Evolutionary conservation across 225 moss, liverwort and hornwort species (phyloP).

Genomic region (Physcomitrellopsis africana): DNA sequence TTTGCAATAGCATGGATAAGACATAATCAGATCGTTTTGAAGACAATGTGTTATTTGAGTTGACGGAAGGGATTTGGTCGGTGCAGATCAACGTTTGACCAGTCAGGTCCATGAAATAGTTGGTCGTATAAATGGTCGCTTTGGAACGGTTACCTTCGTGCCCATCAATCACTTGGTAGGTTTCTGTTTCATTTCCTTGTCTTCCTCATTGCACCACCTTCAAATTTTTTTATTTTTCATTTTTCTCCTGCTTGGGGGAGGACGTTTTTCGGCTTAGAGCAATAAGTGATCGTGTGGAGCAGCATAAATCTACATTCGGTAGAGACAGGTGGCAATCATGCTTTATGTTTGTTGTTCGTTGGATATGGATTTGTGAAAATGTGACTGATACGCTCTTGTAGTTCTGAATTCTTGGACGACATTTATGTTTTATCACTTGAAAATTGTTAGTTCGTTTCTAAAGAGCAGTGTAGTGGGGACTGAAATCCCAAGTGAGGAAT

Average conservation of each 20-base stretch:
- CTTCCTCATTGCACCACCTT: slow-evolving; percentile 6
- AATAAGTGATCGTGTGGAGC: slow-evolving; percentile 4
- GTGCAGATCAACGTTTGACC: slow-evolving; percentile 88
- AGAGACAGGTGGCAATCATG: slow-evolving; percentile 6
- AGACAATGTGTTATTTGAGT: slow-evolving; percentile 9
- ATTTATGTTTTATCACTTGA: slow-evolving; percentile 14
- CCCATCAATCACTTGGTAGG: slow-evolving; percentile 91
- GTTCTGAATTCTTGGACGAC: slow-evolving; percentile 17
- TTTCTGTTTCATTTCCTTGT: slow-evolving; percentile 27
- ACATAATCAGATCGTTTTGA: slow-evolving; percentile 21
- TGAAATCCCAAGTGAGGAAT: not conserved
- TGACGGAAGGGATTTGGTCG: slow-evolving; percentile 36
- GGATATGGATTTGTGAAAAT: slow-evolving; percentile 22
- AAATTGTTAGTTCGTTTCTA: slow-evolving; percentile 4
- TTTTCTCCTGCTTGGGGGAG: not conserved
- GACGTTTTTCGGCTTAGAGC: not conserved
- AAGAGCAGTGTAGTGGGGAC: slow-evolving; percentile 10
- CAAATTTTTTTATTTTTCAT: not conserved
- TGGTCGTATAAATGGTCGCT: slow-evolving; percentile 95
- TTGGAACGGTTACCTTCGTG: slow-evolving; percentile 84
- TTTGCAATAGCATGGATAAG: slow-evolving; percentile 21
- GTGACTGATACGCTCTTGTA: slow-evolving; percentile 8
- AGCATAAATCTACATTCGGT: not conserved
- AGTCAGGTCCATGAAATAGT: slow-evolving; percentile 99
- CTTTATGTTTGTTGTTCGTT: slow-evolving; percentile 10